Base-by-base conservation (phyloP, 768 basidiomycete genomes). In the Antrodiella citrinella region DNA sequence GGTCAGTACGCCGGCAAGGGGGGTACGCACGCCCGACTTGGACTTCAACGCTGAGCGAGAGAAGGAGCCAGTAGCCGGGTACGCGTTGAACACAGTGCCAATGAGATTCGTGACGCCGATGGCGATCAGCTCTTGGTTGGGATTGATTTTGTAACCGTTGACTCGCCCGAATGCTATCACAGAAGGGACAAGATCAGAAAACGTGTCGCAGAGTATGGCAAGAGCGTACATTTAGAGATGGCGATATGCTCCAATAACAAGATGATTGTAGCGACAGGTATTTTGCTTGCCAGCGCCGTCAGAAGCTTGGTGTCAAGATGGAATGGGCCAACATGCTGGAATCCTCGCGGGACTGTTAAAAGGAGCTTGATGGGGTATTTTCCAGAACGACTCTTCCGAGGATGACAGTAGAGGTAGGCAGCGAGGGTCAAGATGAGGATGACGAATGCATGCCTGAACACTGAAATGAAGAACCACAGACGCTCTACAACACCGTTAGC, bases 41-140 rank as follows among this genome's bases (percentile, higher is more conserved):
- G 89, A 82, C 68, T 96, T 93, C 62, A 99, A 73, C 2, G 96
- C 96, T 2, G 93, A 89, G n/a, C 96, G 88, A 35, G 94, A 96
- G 78, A 99, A 99, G 1, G 94, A 97, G 1, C 96, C 96, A 11
- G 96, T 99, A 0, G 95, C 91, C 7, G 96, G 94, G 65, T 96
- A 98, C 0, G 93, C 95, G 47, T 69, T 78, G 66, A 99, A 97
- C 57, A 88, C 72, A 13, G 90, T 86, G 2, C 95, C 95, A 54
- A 96, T 62, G 1, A 89, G 89, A 66, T 95, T 95, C 15, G 92
- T 88, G 18, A 98, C 91, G n/a, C 95, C 95, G 57, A 99, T 97
- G 39, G 95, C 93, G 58, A 97, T 88, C 45, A 97, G 76, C 65
- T 96, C 94, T 66, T 96, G 93, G 68, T 91, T 91, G 2, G 93